Conservation (phyloP, 768 basidiomycete genomes). For the Phlebiopsis gigantea region DNA sequence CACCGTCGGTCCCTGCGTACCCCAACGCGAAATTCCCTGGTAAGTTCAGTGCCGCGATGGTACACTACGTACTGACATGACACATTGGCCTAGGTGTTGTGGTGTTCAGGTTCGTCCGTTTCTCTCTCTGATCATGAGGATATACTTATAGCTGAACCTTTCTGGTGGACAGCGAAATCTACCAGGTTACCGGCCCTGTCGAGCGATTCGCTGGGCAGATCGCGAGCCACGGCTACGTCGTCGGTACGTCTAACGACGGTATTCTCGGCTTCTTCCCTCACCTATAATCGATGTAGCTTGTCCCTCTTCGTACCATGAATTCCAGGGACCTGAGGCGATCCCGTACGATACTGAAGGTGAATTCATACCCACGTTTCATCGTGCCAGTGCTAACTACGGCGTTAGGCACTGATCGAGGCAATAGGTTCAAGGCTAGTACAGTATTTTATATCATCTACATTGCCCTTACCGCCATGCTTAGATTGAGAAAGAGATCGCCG, state of each 20-base stretch:
- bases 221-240: slow-evolving; percentile 80
- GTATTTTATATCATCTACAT: not conserved
- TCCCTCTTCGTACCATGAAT: slow-evolving; percentile 88
- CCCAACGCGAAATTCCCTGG: slow-evolving; percentile 91
- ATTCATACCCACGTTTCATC: slow-evolving; percentile 6
- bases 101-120: slow-evolving; percentile 59
- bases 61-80: not conserved
- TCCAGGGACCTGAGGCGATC: slow-evolving; percentile 82
- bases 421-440: slow-evolving; percentile 74
- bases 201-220: slow-evolving; percentile 87
- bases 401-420: slow-evolving; percentile 83
- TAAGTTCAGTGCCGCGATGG: slow-evolving; percentile 19
- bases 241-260: slow-evolving; percentile 44
- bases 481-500: slow-evolving; percentile 84
- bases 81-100: slow-evolving; percentile 65
- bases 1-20: slow-evolving; percentile 74
- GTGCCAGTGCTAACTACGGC: not conserved
- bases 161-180: slow-evolving; percentile 67
- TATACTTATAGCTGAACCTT: not conserved
- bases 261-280: not conserved
- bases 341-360: slow-evolving; percentile 83
- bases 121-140: not conserved
- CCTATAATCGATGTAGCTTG: slow-evolving; percentile 44
- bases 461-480: slow-evolving; percentile 23
- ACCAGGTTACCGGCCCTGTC: slow-evolving; percentile 96